phyloP scores from a whole-genome alignment of 768 basidiomycete genomes.

The Rickenella mellea region DNA sequence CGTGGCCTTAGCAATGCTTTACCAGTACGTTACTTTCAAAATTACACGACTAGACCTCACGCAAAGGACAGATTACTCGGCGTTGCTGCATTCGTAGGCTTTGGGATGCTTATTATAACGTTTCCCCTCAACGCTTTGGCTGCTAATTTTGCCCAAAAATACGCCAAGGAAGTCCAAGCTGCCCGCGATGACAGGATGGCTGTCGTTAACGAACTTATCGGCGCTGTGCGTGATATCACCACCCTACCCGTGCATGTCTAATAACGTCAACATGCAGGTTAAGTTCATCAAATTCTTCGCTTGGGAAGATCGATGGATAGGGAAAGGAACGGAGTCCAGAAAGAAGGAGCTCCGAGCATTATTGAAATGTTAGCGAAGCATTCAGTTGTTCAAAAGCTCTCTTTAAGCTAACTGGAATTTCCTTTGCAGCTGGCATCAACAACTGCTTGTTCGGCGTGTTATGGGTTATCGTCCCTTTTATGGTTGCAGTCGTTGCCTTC shows the following conservation, averaged over 20 bases:
- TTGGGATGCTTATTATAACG: slow-evolving; percentile 57
- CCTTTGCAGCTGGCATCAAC: slow-evolving; percentile 33
- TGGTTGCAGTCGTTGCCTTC: slow-evolving; percentile 78
- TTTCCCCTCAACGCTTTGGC: slow-evolving; percentile 46
- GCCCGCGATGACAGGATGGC: slow-evolving; percentile 72
- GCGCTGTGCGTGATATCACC: slow-evolving; percentile 32
- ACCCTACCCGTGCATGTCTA: not conserved
- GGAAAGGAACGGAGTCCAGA: slow-evolving; percentile 52
- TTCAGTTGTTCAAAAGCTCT: too few species aligned
- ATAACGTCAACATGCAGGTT: slow-evolving; percentile 26
- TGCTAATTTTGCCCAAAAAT: slow-evolving; percentile 47
- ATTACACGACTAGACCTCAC: slow-evolving; percentile 1
- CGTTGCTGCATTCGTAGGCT: slow-evolving; percentile 66
- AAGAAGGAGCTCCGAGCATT: slow-evolving; percentile 69
- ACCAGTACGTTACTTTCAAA: slow-evolving; percentile 39
- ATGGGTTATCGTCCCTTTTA: slow-evolving; percentile 69
- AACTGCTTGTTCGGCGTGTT: slow-evolving; percentile 59
- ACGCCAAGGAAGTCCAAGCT: slow-evolving; percentile 47
- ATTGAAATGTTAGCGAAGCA: too few species aligned
- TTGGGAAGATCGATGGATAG: slow-evolving; percentile 72
- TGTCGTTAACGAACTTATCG: slow-evolving; percentile 69
- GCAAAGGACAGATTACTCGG: slow-evolving; percentile 44
- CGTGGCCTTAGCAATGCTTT: slow-evolving; percentile 65
- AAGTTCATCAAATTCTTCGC: slow-evolving; percentile 83
- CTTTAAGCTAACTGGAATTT: not conserved